Base-by-base conservation (phyloP, 305 asterid genomes). In the Fraxinus baroniana region DNA sequence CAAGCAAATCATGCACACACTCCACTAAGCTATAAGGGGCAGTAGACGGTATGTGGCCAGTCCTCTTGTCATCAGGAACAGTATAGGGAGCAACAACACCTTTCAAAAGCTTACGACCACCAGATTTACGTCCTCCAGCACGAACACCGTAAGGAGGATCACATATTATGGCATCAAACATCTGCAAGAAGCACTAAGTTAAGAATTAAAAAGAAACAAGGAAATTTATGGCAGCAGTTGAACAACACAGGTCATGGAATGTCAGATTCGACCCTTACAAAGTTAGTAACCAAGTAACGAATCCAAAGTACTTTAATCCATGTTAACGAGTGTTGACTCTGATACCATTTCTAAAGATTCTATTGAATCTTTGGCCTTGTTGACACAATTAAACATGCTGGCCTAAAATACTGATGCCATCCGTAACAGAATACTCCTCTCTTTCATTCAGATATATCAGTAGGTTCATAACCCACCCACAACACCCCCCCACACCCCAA, bases 111-210 rank as follows among this genome's bases (percentile, higher is more conserved):
- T 96, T 96, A 70, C 99, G 95, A 22, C 99, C 99, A 74, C 99
- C 99, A 62, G 99, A 96, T 88, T 96, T 96, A 74, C 98, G 99
- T 1, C 99, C 99, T 55, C 99, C 99, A 7, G 99, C 99, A 77
- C 99, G 98, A 64, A 96, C 99, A 28, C 99, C 99, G 2, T 96
- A 96, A 17, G 99, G 99, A 73, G 99, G 99, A 52, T 96, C 99
- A 39, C 99, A 96, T 83, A 96, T 94, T 84, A 96, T 93, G 80
- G 98, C 98, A 89, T 96, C 97, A 82, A 96, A 93, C 73, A 96
- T 62, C 99, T 96, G 85, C 30, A 79, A 74, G 80, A 85, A 81
- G 74, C 74, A 79, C 12, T 30, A 7, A 66, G 6, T 66, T 66
- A 17, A 24, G 4, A 24, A 26, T 26, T 22, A 66, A 24, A 26